Percentiles rank a stretch among this genome's conserved stretches.
These are phyloP conservation scores for Lasiodiplodia sp. DNA, from an alignment of 2,329 filamentous ascomycete species.

Conservation along the genomic window DNA sequence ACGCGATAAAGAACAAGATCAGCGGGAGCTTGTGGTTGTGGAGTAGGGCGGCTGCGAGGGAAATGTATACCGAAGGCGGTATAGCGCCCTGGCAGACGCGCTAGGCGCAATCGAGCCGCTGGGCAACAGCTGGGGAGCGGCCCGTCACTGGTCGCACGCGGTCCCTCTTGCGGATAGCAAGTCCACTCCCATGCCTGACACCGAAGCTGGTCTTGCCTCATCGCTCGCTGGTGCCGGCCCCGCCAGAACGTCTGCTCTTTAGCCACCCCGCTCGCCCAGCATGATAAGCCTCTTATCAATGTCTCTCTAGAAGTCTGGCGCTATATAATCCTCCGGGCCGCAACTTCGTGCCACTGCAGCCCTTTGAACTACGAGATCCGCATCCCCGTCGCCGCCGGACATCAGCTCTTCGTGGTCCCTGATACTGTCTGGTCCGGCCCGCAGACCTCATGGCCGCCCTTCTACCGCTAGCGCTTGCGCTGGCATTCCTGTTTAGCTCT, in stretches of 20 bases:
- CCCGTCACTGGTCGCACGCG: slow-evolving; percentile 17
- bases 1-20: slow-evolving; percentile 22
- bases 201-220: background rate
- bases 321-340: slow-evolving; percentile 20
- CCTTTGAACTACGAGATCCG: slow-evolving; percentile 1
- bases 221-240: background rate
- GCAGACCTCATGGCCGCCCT: slow-evolving; percentile 34
- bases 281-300: slow-evolving; percentile 24
- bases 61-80: slow-evolving; percentile 27
- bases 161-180: slow-evolving; percentile 29
- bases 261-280: slow-evolving; percentile 1
- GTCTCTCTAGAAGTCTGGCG: background rate
- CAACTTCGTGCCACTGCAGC: slow-evolving; percentile 7
- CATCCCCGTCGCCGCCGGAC: background rate
- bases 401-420: background rate
- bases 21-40: slow-evolving; percentile 8
- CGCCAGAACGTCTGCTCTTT: background rate
- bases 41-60: slow-evolving; percentile 13
- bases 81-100: background rate
- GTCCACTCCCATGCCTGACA: slow-evolving; percentile 22
- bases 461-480: slow-evolving; percentile 39
- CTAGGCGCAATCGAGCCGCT: slow-evolving; percentile 21
- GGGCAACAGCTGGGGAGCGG: slow-evolving; percentile 13
- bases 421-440: background rate
- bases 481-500: slow-evolving; percentile 41